Percentiles rank a stretch among this genome's conserved stretches.
These are phyloP conservation scores for Smallanthus sonchifolius DNA, from an alignment of 129 eudicot genomes.

Conservation along the genomic window DNA sequence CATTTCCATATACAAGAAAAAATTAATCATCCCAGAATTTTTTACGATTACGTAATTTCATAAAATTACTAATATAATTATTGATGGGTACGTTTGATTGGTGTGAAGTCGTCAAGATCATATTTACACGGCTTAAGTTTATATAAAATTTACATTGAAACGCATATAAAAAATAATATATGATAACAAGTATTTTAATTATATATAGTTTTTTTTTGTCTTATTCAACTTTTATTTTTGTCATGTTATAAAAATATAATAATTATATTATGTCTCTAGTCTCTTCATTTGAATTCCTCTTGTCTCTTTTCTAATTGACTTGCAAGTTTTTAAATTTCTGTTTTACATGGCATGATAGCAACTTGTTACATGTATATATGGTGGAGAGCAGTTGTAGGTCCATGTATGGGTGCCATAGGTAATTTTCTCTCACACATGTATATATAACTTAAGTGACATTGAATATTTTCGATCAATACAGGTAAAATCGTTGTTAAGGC, in stretches of 20 bases:
- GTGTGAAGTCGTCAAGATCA: neutral
- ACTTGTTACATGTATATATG: neutral
- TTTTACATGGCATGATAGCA: neutral
- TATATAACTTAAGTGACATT: too few relatives aligned
- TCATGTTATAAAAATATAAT: neutral
- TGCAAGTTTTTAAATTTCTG: neutral
- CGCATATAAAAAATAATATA: neutral
- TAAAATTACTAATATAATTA: neutral
- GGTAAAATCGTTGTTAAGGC: too few relatives aligned
- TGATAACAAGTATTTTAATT: too few relatives aligned
- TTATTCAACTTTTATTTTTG: neutral
- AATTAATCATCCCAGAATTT: neutral
- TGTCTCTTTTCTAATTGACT: slow-evolving; percentile 20
- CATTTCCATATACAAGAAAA: neutral
- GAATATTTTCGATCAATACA: too few relatives aligned
- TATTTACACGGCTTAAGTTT: too few relatives aligned
- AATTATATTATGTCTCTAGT: slow-evolving; percentile 8
- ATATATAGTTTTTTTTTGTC: neutral
- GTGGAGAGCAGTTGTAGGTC: too few relatives aligned
- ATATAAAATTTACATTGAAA: too few relatives aligned
- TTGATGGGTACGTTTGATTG: neutral
- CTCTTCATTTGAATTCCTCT: neutral
- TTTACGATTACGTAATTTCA: neutral
- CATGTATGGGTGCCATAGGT: too few relatives aligned
- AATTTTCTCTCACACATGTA: too few relatives aligned